phyloP scores from a whole-genome alignment of 352 stramenopile species.

The Pythium phragmitis region DNA sequence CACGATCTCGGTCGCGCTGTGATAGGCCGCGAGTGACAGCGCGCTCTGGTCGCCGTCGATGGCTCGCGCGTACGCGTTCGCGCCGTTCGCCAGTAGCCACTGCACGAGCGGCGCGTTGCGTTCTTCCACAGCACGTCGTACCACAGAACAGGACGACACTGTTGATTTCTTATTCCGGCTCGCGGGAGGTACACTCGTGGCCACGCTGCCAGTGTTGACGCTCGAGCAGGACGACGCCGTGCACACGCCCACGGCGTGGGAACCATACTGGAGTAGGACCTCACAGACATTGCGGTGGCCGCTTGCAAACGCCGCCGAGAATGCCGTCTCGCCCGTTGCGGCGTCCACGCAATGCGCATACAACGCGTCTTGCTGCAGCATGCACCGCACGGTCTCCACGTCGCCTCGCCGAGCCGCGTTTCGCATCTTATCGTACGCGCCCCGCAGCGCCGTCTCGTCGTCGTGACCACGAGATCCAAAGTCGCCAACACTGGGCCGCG shows the following conservation, averaged over 20 bases:
- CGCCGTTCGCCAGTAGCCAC: constrained; percentile 11
- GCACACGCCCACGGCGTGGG: constrained; percentile 5
- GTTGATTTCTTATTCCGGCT: no score
- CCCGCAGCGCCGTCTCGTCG: background rate
- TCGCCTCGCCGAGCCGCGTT: constrained; percentile 1
- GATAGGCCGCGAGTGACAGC: constrained; percentile 7
- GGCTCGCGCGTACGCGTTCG: background rate
- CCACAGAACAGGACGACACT: background rate
- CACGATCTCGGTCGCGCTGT: constrained; percentile 7
- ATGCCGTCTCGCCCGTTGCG: constrained; percentile 9
- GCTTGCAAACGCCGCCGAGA: constrained; percentile 13
- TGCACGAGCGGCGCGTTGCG: constrained; percentile 8
- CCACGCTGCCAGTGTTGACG: background rate
- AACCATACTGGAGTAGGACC: constrained; percentile 2
- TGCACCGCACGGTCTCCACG: background rate
- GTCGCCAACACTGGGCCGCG: background rate
- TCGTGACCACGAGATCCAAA: background rate
- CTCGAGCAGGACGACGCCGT: background rate
- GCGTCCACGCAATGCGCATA: constrained; percentile 3
- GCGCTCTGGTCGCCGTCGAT: background rate
- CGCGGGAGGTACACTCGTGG: background rate
- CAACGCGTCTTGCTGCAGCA: background rate
- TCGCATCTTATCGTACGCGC: background rate
- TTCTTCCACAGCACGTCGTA: constrained; percentile 5
- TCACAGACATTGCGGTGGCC: constrained; percentile 5